Percentiles rank a stretch among this genome's conserved stretches.
Evolutionary conservation across 139 green algal species (phyloP).

Genomic region (Chlorella sorokiniana): DNA sequence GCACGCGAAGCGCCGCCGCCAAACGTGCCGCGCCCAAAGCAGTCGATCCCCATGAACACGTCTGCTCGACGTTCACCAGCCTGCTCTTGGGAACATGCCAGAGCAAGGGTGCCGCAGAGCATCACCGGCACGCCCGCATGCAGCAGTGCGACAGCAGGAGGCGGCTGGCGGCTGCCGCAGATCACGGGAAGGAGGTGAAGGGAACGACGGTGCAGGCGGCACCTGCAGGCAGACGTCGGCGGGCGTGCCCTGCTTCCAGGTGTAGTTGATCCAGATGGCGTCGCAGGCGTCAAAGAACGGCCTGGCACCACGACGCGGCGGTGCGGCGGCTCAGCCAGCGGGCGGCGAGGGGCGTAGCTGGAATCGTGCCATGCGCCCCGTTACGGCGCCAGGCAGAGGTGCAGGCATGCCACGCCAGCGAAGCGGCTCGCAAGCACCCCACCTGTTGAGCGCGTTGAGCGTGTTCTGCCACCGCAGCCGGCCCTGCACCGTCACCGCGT

Average conservation of each 20-base stretch:
- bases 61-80: conserved; percentile 53
- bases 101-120: too few species aligned
- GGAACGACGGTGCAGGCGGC: too few species aligned
- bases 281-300: conserved; percentile 79
- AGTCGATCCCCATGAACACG: conserved; percentile 85
- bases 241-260: conserved; percentile 54
- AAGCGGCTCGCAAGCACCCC: neutral
- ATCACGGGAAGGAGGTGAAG: too few species aligned
- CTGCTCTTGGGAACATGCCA: neutral
- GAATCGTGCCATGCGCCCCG: too few species aligned
- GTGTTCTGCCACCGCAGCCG: conserved; percentile 82
- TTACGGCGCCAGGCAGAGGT: too few species aligned
- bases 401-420: neutral
- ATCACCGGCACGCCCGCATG: neutral
- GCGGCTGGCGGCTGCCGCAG: too few species aligned
- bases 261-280: conserved; percentile 85
- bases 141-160: too few species aligned
- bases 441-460: conserved; percentile 68
- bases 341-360: too few species aligned
- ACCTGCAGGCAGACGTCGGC: neutral
- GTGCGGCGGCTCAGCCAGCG: neutral
- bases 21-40: conserved; percentile 72
- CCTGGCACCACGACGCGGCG: neutral
- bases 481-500: conserved; percentile 80
- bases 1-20: conserved; percentile 58